Evolutionary conservation across 148 eudicot species (phyloP), one percentile per base, ranked within the genome.

Genomic region (Rhododendron ovatum): DNA sequence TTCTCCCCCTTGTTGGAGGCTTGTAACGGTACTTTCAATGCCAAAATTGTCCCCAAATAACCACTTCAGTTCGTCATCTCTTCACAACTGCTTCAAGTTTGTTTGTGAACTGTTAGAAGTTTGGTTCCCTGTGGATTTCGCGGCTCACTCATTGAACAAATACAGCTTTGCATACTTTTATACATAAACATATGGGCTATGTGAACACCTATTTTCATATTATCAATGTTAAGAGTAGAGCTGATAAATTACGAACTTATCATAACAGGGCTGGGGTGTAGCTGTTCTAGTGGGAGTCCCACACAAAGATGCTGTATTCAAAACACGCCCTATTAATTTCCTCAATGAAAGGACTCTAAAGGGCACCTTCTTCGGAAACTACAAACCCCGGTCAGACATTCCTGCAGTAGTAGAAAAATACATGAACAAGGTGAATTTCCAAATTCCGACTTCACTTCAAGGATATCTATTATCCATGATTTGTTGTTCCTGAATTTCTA

Each of bases 321-420:
- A 90, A 87, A 96, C 98, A 24, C 89, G 90, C 69, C 98, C 98
- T 0, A 80, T 96, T 8, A 94, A 96, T 76, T 41, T 94, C 33
- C 85, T 94, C 79, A 94, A 92, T 53, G 99, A 91, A 82, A 92
- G 93, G 88, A 95, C 99, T 28, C 96, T 96, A 17, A 96, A 89
- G 88, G 98, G 98, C 5, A 96, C 98, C n/a, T 95, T 93, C 88
- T 96, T 93, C 17, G 98, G 98, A 12, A 93, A 96, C 91, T 96
- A 94, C 59, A 95, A 96, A 86, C 99, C 98, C 9, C 89, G 90
- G 22, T 86, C 90, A 0, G 96, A 93, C 45, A 88, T 96, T 73
- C 98, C 98, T 2, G 73, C 85, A 9, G 90, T 96, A 2, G 98
- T 95, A 1, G 95, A 93, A 71, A 92, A 89, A 86, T 94, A 94